Evolutionary conservation across 1,139 yeast genomes (phyloP), one percentile per base, ranked within the genome.

Genomic region (Magnusiomyces sp.): DNA sequence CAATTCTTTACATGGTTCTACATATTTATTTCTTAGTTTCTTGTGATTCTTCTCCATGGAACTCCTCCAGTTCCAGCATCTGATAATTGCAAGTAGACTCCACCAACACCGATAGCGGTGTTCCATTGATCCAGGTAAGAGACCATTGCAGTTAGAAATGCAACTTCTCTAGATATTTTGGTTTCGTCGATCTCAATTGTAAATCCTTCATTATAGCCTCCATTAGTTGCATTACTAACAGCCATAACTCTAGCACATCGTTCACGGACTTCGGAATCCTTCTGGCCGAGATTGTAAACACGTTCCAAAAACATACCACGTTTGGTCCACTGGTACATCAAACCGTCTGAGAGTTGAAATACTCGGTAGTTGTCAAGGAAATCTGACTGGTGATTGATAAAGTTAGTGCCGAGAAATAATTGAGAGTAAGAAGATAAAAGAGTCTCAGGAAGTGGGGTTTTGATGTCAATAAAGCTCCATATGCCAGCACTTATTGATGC

Each of bases 71-170:
- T 72, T 52, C 76, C 79, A 36, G 64, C 59, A 41, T 72, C 72
- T 61, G 76, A 77, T 59, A 76, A 71, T 3, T 79, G 77, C 54
- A 71, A 73, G 62, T 79, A 79, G 46, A 80, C 76, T 33, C 85
- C 85, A 20, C 85, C 84, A 36, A 79, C 76, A 32, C 76, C 77
- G 45, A 75, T 63, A 55, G 70, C 68, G 16, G 85, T 80, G 59
- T 77, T 80, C 86, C 86, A 80, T 55, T 80, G 84, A 58, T 80
- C 86, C 52, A 80, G 73, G 60, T 69, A 75, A 43, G 82, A 77
- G 56, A 79, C 74, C 57, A 80, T 66, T 1, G 83, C 84, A 5
- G 81, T 74, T 37, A 79, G 68, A 33, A 80, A 60, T 0, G 82
- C 85, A 66, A 81, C 59, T 55, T 79, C 83, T 44, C 74, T 64